phyloP scores from a whole-genome alignment of 768 basidiomycete genomes.

The Suillus clintonianus region DNA sequence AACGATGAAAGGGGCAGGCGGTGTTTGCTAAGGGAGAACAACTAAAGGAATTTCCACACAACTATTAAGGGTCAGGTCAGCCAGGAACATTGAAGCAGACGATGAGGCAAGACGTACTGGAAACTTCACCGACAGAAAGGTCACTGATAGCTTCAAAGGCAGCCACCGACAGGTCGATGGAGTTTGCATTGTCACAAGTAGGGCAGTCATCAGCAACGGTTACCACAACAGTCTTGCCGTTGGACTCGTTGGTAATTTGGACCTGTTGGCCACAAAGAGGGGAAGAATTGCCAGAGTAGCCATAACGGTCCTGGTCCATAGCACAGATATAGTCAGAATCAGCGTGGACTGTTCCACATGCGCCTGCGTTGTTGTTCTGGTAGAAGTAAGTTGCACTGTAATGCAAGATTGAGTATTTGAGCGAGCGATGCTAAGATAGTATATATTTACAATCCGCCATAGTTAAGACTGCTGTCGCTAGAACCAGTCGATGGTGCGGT shows the following conservation, averaged over 20 bases:
- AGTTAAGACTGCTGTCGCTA: constrained; percentile 26
- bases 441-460: constrained; percentile 46
- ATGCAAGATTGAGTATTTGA: background rate
- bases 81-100: background rate
- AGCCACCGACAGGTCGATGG: constrained; percentile 71
- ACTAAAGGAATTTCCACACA: background rate
- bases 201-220: constrained; percentile 83
- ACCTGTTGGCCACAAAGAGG: constrained; percentile 67
- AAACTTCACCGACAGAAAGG: constrained; percentile 51
- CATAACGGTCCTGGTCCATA: constrained; percentile 59
- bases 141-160: constrained; percentile 65
- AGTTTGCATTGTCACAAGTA: constrained; percentile 63
- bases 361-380: constrained; percentile 74
- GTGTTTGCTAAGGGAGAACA: constrained; percentile 20
- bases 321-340: constrained; percentile 67
- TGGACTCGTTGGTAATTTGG: constrained; percentile 62
- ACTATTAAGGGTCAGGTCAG: constrained; percentile 5
- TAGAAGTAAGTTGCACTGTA: constrained; percentile 65
- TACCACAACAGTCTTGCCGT: constrained; percentile 52
- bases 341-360: constrained; percentile 64
- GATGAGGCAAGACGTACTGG: constrained; percentile 44
- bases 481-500: background rate
- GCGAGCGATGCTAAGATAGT: background rate
- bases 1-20: constrained; percentile 10
- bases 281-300: constrained; percentile 46